Evolutionary conservation across 2,329 filamentous ascomycete species (phyloP), one percentile per base, ranked within the genome.

Genomic region (Neonectria ditissima): DNA sequence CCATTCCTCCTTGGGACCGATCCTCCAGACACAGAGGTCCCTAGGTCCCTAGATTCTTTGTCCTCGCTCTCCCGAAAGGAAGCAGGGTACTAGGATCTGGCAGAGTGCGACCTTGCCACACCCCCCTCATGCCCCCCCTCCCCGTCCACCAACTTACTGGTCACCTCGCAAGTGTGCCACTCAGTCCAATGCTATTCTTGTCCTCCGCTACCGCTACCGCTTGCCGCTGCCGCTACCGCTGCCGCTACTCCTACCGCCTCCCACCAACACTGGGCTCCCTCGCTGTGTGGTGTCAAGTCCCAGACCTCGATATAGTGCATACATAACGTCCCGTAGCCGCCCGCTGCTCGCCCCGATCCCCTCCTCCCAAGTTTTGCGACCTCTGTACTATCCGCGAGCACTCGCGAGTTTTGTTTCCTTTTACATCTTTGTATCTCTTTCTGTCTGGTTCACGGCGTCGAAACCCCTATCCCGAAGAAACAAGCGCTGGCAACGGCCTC

Each of bases 251-350:
- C 68, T 69, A 65, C 65, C 69, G 64, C 70, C 66, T 50, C 47
- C 50, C 47, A n/a, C 59, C 53, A 22, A 44, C 37, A 44, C 44
- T 34, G 37, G 37, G 39, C 44, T 52, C 51, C 50, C 30, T 55
- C 54, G 45, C 30, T 55, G 34, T 20, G 53, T 44, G 32, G 43
- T 52, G 47, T 55, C 41, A 10, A 10, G 32, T 48, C 57, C 57
- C 65, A 58, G 66, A 53, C 57, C 52, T 66, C 60, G 62, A 65
- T 73, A 73, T 71, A 73, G 71, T 73, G 71, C 71, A 77, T 84
- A 84, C 82, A 84, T 84, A 85, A 84, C 80, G 75, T 73, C 70
- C 76, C 75, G 75, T 80, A 82, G 77, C 78, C 81, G 80, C 82
- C 82, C 80, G 72, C 72, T 63, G 66, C 67, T 69, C 69, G 68